Evolutionary conservation across 768 basidiomycete species (phyloP), one percentile per base, ranked within the genome.

Genomic region (Phlegmacium glaucopus): DNA sequence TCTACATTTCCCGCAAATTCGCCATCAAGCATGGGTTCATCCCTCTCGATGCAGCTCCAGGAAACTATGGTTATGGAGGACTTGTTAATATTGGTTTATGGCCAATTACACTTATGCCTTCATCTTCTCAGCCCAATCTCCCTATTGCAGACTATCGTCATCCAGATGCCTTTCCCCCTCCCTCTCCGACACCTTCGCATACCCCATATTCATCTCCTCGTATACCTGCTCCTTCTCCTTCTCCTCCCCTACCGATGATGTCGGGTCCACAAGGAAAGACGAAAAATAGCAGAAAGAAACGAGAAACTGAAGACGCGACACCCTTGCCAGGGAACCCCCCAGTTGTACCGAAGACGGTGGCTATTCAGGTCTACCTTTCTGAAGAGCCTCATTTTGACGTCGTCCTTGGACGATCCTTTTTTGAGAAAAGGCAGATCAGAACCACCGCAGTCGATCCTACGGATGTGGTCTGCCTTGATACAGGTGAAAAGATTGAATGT

Each of bases 381-480:
- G 96, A 99, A 61, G 94, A 96, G 62, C 84, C 87, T 0, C 93
- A 97, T 60, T 98, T 98, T 65, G 94, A 96, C 57, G 90, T 97
- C 39, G 87, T 98, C 4, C 78, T 98, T 6, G 94, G 94, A 1
- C 76, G 94, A 18, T 83, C 83, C 17, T 94, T 96, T 59, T 81
- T 86, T 52, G 87, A 87, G 75, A 83, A 77, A 59, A 74, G 91
- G 55, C 86, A 87, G 60, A 83, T 98, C 53, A 86, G 85, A 64
- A 83, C 81, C 26, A 90, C 87, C 61, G 71, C 85, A 0, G 71
- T 85, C 34, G 95, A 99, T 62, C 85, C 84, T 32, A 98, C 96
- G 9, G 83, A 87, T 55, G 85, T 99, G 11, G 80, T 90, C 2
- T 96, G 94, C 61, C 77, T 91, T 68, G 96, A 98, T 61, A 90